Evolutionary conservation across 1,284 basidiomycete species (phyloP).

Genomic region (Porogramme epimiltina): DNA sequence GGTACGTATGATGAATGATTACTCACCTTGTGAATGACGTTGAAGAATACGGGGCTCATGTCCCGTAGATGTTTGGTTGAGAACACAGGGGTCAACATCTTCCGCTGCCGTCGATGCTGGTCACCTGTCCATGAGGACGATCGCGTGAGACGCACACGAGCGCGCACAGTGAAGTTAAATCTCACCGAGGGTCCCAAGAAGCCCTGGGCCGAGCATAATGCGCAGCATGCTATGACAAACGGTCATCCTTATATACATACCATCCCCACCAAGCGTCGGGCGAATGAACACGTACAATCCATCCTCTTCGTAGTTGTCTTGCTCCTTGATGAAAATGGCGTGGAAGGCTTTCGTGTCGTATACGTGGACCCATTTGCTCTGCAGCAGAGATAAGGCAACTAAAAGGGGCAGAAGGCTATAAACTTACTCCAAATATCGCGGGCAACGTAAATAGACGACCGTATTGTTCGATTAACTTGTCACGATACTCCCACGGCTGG

Average conservation of each 20-base stretch:
- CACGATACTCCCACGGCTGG: slow-evolving; percentile 8
- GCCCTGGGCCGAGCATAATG: slow-evolving; percentile 13
- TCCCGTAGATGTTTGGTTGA: slow-evolving; percentile 20
- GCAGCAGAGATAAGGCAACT: background rate
- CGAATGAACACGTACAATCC: slow-evolving; percentile 2
- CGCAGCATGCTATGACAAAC: slow-evolving; percentile 7
- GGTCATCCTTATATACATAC: too few species aligned
- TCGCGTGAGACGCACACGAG: background rate
- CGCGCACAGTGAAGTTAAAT: fast-evolving
- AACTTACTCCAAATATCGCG: slow-evolving; percentile 11
- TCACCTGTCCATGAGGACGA: slow-evolving; percentile 17
- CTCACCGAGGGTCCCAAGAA: slow-evolving; percentile 14
- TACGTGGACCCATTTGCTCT: slow-evolving; percentile 22
- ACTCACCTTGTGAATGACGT: slow-evolving; percentile 15
- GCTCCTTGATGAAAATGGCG: slow-evolving; percentile 34
- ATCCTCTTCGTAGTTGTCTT: slow-evolving; percentile 30
- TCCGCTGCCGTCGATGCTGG: slow-evolving; percentile 22
- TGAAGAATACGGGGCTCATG: slow-evolving; percentile 14
- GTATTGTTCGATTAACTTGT: slow-evolving; percentile 3
- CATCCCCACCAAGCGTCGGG: too few species aligned
- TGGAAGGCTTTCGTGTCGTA: slow-evolving; percentile 31
- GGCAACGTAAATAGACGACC: slow-evolving; percentile 3
- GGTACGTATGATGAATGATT: background rate
- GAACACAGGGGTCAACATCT: slow-evolving; percentile 24
- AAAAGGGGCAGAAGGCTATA: too few species aligned